These are phyloP conservation scores for Corymbia citriodora DNA, from an alignment of 441 rosid species.

Conservation along the genomic window DNA sequence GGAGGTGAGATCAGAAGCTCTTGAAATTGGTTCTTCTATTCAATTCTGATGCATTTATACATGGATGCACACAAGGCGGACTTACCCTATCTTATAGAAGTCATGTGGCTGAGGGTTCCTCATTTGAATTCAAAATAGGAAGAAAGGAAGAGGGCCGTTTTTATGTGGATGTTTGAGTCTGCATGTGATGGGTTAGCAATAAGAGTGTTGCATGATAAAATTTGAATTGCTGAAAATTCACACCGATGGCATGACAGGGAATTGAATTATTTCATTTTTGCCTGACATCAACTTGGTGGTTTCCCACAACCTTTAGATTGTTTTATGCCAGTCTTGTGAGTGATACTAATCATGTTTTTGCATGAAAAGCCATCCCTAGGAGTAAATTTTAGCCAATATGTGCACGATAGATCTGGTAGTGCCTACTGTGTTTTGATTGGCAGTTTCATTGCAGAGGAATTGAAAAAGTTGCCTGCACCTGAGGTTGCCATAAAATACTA, in stretches of 20 bases:
- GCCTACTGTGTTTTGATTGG: not conserved
- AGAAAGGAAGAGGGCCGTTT: not conserved
- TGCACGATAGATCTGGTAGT: not conserved
- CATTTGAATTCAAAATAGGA: not conserved
- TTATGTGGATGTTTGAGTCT: not conserved
- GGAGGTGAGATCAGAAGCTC: conserved; percentile 49
- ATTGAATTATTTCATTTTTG: not conserved
- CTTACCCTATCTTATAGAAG: not conserved
- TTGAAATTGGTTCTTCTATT: not conserved
- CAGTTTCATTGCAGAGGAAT: conserved; percentile 42
- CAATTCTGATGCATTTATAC: not conserved
- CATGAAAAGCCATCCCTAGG: not conserved
- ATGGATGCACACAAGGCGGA: not conserved
- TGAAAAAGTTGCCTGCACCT: conserved; percentile 79
- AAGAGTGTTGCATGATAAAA: not conserved
- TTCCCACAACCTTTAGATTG: not conserved
- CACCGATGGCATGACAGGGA: not conserved
- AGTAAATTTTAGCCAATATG: not conserved
- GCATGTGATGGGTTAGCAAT: not conserved
- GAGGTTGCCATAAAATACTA: conserved; percentile 82
- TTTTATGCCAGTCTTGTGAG: not conserved
- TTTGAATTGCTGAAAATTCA: not conserved
- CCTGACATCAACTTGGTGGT: not conserved
- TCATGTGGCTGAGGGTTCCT: not conserved
- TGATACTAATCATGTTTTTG: not conserved